Evolutionary conservation across 306 rosid genomes (phyloP), one percentile per base, ranked within the genome.

Genomic region (Pachyrhizus erosus): DNA sequence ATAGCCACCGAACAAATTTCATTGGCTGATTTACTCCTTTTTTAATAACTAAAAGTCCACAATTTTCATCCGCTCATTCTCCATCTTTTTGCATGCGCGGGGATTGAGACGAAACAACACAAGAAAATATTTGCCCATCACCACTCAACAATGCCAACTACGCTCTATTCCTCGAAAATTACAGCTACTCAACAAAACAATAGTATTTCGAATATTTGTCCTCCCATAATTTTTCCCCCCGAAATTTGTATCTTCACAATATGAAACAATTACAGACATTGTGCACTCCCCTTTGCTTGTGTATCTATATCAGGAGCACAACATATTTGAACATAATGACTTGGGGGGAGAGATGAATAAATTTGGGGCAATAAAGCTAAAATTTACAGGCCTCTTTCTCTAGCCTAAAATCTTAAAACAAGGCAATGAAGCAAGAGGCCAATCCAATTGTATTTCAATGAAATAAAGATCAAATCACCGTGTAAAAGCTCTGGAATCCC

Each of bases 331-430:
- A 76, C 77, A 79, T 71, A 85, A 80, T 78, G 75, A 64, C 1
- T 76, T 76, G 85, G 87, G 86, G 86, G 85, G 75, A 85, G 74
- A 77, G 84, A 83, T 81, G 78, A 86, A 88, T 86, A 84, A 86
- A 90, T 87, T 85, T 86, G 71, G 54, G 86, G 49, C 65, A 87
- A 83, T 84, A 60, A 82, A 79, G 84, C 86, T 86, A 79, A 83
- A 81, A 90, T 89, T 89, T 89, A 91, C 96, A 91, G 90, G 90
- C 94, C 96, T 84, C 93, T 85, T 79, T 87, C 86, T 84, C 88
- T 67, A 78, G 93, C 94, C 98, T 90, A 90, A 88, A 89, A 90
- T 90, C 91, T 87, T 92, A 87, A 91, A 89, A 84, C 85, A 84
- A 91, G 97, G 97, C 90, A 65, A 33, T 65, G 86, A 79, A 87